These are phyloP conservation scores for Chaetomidium leptoderma DNA, from an alignment of 495 filamentous ascomycete species.

Conservation along the genomic window DNA sequence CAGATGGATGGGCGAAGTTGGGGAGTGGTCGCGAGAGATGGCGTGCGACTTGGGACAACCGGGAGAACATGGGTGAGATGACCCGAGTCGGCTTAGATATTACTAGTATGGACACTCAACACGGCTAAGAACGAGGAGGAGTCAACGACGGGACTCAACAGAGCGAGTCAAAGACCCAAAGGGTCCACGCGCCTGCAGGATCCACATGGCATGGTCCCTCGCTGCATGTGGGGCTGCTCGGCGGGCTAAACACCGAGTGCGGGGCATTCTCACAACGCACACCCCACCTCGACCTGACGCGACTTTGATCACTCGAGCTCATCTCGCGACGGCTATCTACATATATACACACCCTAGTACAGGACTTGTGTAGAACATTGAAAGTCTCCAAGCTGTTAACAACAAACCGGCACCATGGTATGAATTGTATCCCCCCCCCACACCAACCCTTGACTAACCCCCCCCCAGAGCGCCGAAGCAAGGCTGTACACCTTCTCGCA, in stretches of 20 bases:
- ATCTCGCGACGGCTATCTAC: not conserved
- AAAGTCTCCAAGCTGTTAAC: not conserved
- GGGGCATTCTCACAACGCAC: conserved; percentile 4
- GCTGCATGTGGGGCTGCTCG: not conserved
- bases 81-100: not conserved
- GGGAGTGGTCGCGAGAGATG: conserved; percentile 65
- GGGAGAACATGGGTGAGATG: conserved; percentile 58
- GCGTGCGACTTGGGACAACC: conserved; percentile 66
- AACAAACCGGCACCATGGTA: conserved; percentile 8
- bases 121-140: not conserved
- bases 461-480: conserved; percentile 67
- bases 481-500: conserved; percentile 89
- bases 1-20: conserved; percentile 49
- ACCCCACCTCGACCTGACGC: conserved; percentile 9
- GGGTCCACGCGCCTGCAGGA: not conserved
- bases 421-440: not conserved
- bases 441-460: not conserved
- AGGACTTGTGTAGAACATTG: not conserved
- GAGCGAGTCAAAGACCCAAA: not conserved
- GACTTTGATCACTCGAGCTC: not conserved
- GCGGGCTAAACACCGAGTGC: not conserved
- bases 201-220: no score
- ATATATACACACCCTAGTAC: no score
- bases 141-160: not conserved
- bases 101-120: not conserved